Evolutionary conservation across 495 filamentous ascomycete genomes (phyloP), one percentile per base, ranked within the genome.

Genomic region (Aspergillus nidulans): DNA sequence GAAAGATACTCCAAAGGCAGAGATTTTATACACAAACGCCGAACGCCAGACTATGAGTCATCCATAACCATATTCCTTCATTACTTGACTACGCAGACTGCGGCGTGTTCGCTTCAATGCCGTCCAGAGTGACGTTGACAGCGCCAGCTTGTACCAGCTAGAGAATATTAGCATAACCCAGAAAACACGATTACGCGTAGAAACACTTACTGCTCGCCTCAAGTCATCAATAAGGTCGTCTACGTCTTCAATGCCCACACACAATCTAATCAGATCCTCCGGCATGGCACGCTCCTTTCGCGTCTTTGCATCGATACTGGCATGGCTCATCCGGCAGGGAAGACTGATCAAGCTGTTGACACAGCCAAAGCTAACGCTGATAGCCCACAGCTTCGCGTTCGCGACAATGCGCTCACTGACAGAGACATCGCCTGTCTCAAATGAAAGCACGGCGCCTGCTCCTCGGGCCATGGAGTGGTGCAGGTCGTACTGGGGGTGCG

Each of bases 241-340:
- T 9, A 78, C 85, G 72, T 98, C 95, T 66, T 98, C 94, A 68
- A 98, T 98, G 24, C 94, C 94, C 30, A 98, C 91, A 70, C 94
- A 98, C 56, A 98, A 70, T 51, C 94, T 77, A 54, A 98, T 97
- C 40, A 98, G 84, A 71, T 98, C 94, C 72, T 98, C 94, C 16
- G 94, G 94, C 82, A 98, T 86, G 47, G 86, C 84, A 59, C 94
- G 80, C 73, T 98, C 92, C 65, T 81, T 74, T 62, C 94, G 79
- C 53, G 92, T 96, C 78, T 94, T 92, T 56, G 87, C 88, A 69
- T 97, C 95, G 68, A 98, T 98, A 66, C 91, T 96, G 19, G 94
- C 94, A 75, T 98, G 94, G 71, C 95, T 97, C 94, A 98, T 98
- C 56, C 89, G 90, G 64, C 94, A 98, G 10, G 94, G 94, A 94